A percentile compares a stretch with the other conserved stretches of the same genome.
Conservation (phyloP, 192 early-diverging fungal species). For the Phycomyces blakesleeanus region DNA sequence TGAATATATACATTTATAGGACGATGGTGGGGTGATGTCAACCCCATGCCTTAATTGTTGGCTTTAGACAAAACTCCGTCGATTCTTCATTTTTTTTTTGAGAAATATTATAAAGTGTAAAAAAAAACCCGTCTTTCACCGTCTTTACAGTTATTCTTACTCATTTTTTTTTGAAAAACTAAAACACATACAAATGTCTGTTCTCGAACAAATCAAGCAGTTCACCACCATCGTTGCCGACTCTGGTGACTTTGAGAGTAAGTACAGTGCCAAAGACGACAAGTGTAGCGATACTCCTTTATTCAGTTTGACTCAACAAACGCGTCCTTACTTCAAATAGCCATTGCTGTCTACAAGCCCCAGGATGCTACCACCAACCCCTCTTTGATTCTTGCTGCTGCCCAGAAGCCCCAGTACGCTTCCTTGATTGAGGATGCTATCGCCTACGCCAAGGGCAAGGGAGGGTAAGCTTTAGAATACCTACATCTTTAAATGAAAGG, state of each 20-base stretch:
- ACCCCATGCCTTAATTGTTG: too few relatives aligned
- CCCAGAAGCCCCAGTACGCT: constrained; percentile 86
- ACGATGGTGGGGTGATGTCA: too few relatives aligned
- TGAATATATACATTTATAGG: too few relatives aligned
- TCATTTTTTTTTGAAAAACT: too few relatives aligned
- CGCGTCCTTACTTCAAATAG: constrained; percentile 36
- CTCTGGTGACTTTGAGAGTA: constrained; percentile 97
- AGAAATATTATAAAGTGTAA: too few relatives aligned
- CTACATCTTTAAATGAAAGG: too few relatives aligned
- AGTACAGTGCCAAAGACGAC: constrained; percentile 21
- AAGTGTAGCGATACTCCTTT: not conserved
- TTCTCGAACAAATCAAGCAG: constrained; percentile 89
- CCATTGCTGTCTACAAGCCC: constrained; percentile 96
- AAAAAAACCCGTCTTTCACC: too few relatives aligned
- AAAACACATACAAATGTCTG: constrained; percentile 43
- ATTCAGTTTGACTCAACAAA: not conserved
- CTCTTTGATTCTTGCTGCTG: constrained; percentile 90
- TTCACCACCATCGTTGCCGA: constrained; percentile 97
- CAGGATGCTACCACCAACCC: constrained; percentile 99
- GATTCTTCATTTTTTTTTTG: too few relatives aligned
- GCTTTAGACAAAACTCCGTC: too few relatives aligned
- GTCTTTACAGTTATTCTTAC: too few relatives aligned
- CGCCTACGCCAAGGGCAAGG: constrained; percentile 71
- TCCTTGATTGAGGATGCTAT: constrained; percentile 88
- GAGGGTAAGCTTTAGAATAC: constrained; percentile 36